phyloP scores from a whole-genome alignment of 2,329 filamentous ascomycete genomes.

The Apiospora aurea region DNA sequence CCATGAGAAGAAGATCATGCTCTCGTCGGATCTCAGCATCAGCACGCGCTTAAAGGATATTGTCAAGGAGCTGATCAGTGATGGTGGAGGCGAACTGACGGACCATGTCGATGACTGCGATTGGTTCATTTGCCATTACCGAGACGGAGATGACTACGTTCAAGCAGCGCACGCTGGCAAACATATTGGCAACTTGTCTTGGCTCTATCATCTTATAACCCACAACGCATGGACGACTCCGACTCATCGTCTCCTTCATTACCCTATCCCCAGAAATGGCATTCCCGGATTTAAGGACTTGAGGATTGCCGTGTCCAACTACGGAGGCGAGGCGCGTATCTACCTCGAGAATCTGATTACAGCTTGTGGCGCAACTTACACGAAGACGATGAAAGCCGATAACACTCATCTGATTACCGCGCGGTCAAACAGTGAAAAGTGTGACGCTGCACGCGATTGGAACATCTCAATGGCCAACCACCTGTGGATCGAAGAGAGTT shows the following conservation, averaged over 20 bases:
- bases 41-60: constrained; percentile 70
- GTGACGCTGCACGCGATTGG: constrained; percentile 91
- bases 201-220: constrained; percentile 92
- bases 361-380: constrained; percentile 86
- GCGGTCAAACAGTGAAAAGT: constrained; percentile 90
- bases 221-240: constrained; percentile 90
- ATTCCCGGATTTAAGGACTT: constrained; percentile 80
- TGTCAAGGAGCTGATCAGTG: constrained; percentile 73
- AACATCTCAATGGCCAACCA: constrained; percentile 90
- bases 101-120: constrained; percentile 73
- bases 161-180: constrained; percentile 78
- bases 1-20: constrained; percentile 75
- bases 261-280: constrained; percentile 79
- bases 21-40: constrained; percentile 78
- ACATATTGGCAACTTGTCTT: constrained; percentile 89
- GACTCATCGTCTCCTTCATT: constrained; percentile 83
- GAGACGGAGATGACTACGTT: constrained; percentile 81
- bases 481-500: constrained; percentile 97
- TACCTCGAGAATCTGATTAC: constrained; percentile 92
- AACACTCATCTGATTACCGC: constrained; percentile 97
- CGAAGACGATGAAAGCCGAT: constrained; percentile 92
- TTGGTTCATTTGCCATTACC: constrained; percentile 87
- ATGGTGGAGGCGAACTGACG: constrained; percentile 75
- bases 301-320: constrained; percentile 92
- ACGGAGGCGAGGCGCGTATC: constrained; percentile 89